These are phyloP conservation scores for Coemansia sp. DNA, from an alignment of 192 early-diverging fungal species.

Conservation along the genomic window DNA sequence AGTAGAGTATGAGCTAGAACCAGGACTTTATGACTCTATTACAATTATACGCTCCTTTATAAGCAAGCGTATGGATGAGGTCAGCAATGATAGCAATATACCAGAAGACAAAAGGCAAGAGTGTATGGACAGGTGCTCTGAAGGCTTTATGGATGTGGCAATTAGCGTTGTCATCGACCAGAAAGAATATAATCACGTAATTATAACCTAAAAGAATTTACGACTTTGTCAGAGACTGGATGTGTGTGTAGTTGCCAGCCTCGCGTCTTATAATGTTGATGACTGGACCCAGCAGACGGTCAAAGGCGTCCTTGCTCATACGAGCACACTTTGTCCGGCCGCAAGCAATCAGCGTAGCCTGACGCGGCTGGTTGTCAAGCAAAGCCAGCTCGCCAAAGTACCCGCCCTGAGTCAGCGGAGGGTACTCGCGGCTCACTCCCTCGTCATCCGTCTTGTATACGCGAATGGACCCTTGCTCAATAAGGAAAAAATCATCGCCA, in stretches of 20 bases:
- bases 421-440: slow-evolving; percentile 74
- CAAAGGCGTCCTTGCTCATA: slow-evolving; percentile 93
- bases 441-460: slow-evolving; percentile 79
- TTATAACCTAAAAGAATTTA: not conserved
- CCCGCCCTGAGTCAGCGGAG: slow-evolving; percentile 72
- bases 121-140: too few species aligned
- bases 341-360: slow-evolving; percentile 82
- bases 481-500: slow-evolving; percentile 93
- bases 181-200: too few species aligned
- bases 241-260: slow-evolving; percentile 79
- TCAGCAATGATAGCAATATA: too few species aligned
- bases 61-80: too few species aligned
- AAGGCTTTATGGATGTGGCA: too few species aligned
- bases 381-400: slow-evolving; percentile 99
- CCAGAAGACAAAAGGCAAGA: too few species aligned
- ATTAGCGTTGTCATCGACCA: too few species aligned
- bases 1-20: too few species aligned
- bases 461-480: slow-evolving; percentile 85
- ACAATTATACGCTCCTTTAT: too few species aligned
- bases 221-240: slow-evolving; percentile 38
- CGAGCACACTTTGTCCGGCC: slow-evolving; percentile 94
- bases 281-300: slow-evolving; percentile 89
- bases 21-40: too few species aligned
- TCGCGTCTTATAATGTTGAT: slow-evolving; percentile 95
- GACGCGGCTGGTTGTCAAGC: slow-evolving; percentile 89